A percentile compares a stretch with the other conserved stretches of the same genome.
Evolutionary conservation across 2,329 filamentous ascomycete species (phyloP).

Genomic region (Talaromyces sp.): DNA sequence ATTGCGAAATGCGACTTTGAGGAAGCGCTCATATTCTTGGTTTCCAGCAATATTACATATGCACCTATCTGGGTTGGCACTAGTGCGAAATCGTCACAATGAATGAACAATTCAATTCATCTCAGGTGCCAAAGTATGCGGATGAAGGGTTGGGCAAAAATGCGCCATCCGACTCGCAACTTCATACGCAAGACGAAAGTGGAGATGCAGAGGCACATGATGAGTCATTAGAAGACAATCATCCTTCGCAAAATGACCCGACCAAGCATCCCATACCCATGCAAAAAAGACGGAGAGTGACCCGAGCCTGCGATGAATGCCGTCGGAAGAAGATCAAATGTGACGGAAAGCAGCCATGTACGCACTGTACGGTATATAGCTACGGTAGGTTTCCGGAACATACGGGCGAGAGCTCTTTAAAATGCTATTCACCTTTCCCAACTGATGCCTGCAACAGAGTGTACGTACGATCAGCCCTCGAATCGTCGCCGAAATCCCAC

Average conservation of each 20-base stretch:
- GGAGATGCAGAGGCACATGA: slow-evolving; percentile 11
- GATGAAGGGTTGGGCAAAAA: neutral
- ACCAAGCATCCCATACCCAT: slow-evolving; percentile 47
- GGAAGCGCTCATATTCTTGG: neutral
- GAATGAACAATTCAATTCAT: neutral
- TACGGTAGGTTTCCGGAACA: slow-evolving; percentile 61
- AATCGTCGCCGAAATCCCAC: slow-evolving; percentile 86
- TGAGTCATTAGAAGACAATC: slow-evolving; percentile 16
- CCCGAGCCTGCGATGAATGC: slow-evolving; percentile 76
- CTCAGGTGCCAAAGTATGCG: neutral
- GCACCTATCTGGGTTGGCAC: neutral
- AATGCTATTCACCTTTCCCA: neutral
- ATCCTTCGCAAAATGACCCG: slow-evolving; percentile 24
- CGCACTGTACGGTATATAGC: slow-evolving; percentile 95
- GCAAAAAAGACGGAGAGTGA: slow-evolving; percentile 73
- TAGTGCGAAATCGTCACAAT: neutral
- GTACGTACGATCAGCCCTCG: slow-evolving; percentile 91
- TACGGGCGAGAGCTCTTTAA: neutral
- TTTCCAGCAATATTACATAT: neutral
- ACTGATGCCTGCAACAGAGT: slow-evolving; percentile 54
- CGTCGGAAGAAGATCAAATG: slow-evolving; percentile 84
- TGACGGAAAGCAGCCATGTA: slow-evolving; percentile 81
- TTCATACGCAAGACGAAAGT: slow-evolving; percentile 14
- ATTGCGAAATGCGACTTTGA: slow-evolving; percentile 9
- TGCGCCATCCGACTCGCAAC: neutral